phyloP scores from a whole-genome alignment of 768 basidiomycete species.

The Galerina marginata region DNA sequence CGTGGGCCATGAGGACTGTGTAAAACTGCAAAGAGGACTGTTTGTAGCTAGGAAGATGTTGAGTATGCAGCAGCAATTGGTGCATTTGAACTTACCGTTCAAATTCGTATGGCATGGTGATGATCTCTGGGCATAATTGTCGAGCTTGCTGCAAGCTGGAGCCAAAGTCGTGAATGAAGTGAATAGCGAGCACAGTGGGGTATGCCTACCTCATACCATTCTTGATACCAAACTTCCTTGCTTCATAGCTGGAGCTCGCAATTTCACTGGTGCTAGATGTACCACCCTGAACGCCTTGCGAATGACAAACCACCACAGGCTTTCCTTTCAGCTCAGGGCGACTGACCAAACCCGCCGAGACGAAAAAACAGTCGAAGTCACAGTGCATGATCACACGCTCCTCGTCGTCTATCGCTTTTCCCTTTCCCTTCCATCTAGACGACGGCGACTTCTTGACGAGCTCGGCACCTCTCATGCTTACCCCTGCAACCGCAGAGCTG shows the following conservation, averaged over 20 bases:
- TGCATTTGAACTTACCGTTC: constrained; percentile 55
- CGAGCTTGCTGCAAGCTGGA: constrained; percentile 79
- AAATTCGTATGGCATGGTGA: constrained; percentile 94
- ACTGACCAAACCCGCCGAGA: constrained; percentile 83
- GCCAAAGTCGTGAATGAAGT: not conserved
- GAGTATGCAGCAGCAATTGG: not conserved
- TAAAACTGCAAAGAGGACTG: constrained; percentile 87
- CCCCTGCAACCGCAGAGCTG: constrained; percentile 15
- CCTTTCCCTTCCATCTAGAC: constrained; percentile 61
- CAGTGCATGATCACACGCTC: constrained; percentile 87
- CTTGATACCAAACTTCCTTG: constrained; percentile 83
- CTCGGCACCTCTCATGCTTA: constrained; percentile 61
- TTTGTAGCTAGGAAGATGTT: constrained; percentile 69
- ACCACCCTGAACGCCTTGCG: constrained; percentile 77
- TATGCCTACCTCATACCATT: constrained; percentile 89
- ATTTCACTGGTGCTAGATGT: constrained; percentile 90
- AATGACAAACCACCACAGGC: constrained; percentile 95
- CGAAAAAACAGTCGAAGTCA: constrained; percentile 98
- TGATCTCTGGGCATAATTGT: constrained; percentile 71
- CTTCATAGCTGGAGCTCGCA: constrained; percentile 94
- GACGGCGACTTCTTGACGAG: constrained; percentile 53
- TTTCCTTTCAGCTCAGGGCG: constrained; percentile 85
- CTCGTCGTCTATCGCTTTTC: constrained; percentile 53
- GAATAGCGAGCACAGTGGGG: not conserved
- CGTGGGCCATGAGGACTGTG: constrained; percentile 86